phyloP scores from a whole-genome alignment of 208 protist species.

The Pavlovales sp. region DNA sequence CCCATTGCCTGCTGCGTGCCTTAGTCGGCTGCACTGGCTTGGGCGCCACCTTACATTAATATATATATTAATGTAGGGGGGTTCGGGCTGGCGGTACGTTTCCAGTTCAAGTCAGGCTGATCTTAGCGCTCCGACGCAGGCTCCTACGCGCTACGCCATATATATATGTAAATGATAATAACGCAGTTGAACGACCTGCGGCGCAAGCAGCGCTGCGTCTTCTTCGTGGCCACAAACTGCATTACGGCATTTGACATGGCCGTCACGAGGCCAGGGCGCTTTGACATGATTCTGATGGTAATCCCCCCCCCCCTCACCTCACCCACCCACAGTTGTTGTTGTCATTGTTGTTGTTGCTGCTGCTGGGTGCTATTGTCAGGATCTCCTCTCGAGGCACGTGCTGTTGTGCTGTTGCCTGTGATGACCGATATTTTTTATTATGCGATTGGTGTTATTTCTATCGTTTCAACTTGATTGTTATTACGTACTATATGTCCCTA shows the following conservation, averaged over 20 bases:
- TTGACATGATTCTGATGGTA: constrained; percentile 14
- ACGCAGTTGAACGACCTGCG: constrained; percentile 25
- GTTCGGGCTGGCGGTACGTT: too few species aligned
- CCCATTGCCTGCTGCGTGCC: too few species aligned
- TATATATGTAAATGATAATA: too few species aligned
- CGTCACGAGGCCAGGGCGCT: constrained; percentile 12
- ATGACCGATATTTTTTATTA: not conserved
- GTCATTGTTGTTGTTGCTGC: too few species aligned
- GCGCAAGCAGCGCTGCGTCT: not conserved
- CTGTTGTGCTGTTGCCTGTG: not conserved
- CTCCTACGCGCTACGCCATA: too few species aligned
- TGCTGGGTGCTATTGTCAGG: too few species aligned
- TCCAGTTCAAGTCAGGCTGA: too few species aligned
- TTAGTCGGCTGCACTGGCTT: too few species aligned
- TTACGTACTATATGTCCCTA: not conserved
- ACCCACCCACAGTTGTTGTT: too few species aligned
- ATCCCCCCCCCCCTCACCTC: not conserved
- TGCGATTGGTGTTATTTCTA: not conserved
- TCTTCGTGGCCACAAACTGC: constrained; percentile 26
- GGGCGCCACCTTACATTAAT: too few species aligned
- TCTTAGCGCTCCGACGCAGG: too few species aligned
- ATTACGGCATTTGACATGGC: not conserved
- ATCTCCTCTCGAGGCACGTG: not conserved
- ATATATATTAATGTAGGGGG: too few species aligned
- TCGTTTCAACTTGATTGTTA: not conserved